Percentiles rank a stretch among this genome's conserved stretches.
phyloP scores from a whole-genome alignment of 306 rosid genomes.

The Gastrolobium bilobum region DNA sequence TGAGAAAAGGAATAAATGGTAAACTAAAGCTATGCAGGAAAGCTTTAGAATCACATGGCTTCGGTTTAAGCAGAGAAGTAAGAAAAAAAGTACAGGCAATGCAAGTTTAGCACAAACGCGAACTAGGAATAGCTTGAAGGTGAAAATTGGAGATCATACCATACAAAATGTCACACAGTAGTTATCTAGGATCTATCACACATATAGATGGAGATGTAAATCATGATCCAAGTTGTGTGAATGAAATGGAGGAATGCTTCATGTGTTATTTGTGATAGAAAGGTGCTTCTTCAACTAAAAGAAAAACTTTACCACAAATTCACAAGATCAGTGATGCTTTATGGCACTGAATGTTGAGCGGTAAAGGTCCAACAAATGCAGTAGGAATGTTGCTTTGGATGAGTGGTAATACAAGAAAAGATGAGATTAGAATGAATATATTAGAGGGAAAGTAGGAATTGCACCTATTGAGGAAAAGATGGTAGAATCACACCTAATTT shows the following conservation, averaged over 20 bases:
- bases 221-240: background rate
- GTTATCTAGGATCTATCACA: background rate
- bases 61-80: background rate
- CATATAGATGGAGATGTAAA: background rate
- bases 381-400: background rate
- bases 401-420: background rate
- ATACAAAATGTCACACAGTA: background rate
- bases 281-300: background rate
- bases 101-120: too few relatives aligned
- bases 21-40: background rate
- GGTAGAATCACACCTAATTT: conserved; percentile 2
- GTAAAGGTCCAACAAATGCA: background rate
- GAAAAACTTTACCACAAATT: background rate
- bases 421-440: background rate
- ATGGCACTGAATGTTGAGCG: background rate
- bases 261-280: background rate
- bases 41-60: background rate
- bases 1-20: background rate
- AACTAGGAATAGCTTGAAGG: background rate
- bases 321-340: background rate
- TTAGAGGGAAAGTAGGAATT: background rate
- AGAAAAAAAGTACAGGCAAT: too few relatives aligned
- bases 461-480: background rate
- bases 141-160: background rate
- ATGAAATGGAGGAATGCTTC: background rate